Evolutionary conservation across 2,329 filamentous ascomycete genomes (phyloP), one percentile per base, ranked within the genome.

Genomic region (Pseudogymnoascus sp.): DNA sequence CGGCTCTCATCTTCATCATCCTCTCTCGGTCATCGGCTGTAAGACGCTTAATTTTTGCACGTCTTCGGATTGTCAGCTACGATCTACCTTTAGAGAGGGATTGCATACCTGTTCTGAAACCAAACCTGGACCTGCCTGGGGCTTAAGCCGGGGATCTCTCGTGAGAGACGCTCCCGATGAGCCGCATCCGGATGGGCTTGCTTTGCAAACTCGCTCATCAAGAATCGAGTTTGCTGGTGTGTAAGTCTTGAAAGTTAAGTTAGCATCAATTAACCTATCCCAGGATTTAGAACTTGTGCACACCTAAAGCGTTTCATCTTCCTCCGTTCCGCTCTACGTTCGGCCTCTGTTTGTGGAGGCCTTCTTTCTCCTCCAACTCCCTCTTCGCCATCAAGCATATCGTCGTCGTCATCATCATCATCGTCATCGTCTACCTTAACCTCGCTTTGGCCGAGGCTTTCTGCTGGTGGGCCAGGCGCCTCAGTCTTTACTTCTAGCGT

Each of bases 161-260:
- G 82, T 3, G 93, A 93, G 38, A 97, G 80, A 56, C 91, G 84
- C 74, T 96, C 93, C 66, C 93, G 84, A 75, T 96, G 92, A 56
- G 90, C 90, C 42, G 93, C 93, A 77, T 97, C 93, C 6, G 93
- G 93, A 73, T 97, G 93, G 23, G 93, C 91, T 73, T 97, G 92
- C 70, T 95, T 92, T 63, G 92, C 90, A 72, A 97, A 97, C 74
- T 97, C 93, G 76, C 91, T 96, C 91, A 96, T 96, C 63, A 97
- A 80, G 71, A 96, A 97, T 12, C 93, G 88, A n/a, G 93, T 97
- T 80, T 97, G 93, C 70, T 95, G 93, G 75, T 97, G 93, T 0
- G 93, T 96, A 67, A 97, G 86, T 68, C 93, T 96, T 70, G 37
- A 31, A 59, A 12, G 14, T 16, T 28, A n/a, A 64, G 64, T 43